Conservation (phyloP, 805 yeast genomes). For the Yamadazyma phyllophila region DNA sequence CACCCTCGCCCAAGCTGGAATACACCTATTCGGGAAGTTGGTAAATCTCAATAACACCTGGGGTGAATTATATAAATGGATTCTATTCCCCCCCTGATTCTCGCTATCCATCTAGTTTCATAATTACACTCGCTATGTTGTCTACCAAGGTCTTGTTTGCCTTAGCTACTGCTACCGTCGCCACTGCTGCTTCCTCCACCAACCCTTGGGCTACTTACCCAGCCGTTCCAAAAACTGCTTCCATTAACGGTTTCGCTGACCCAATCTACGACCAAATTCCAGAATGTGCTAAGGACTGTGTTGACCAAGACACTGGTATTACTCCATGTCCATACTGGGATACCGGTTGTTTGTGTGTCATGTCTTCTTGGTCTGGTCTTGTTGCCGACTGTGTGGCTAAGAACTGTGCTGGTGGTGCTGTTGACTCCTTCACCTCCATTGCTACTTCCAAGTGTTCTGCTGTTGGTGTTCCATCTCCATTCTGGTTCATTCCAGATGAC, state of each 20-base stretch:
- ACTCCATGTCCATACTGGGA: slow-evolving; percentile 49
- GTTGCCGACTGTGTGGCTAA: slow-evolving; percentile 39
- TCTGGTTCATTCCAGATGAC: slow-evolving; percentile 30
- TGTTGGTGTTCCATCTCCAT: slow-evolving; percentile 17
- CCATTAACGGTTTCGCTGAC: slow-evolving; percentile 44
- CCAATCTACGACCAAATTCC: slow-evolving; percentile 32
- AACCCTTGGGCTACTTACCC: slow-evolving; percentile 33
- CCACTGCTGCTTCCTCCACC: slow-evolving; percentile 13
- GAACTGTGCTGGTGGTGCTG: slow-evolving; percentile 35
- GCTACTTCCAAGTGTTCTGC: slow-evolving; percentile 32
- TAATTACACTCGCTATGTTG: slow-evolving; percentile 16
- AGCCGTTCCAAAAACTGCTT: slow-evolving; percentile 35
- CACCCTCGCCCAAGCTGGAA: not conserved
- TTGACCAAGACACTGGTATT: slow-evolving; percentile 27
- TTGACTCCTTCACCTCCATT: slow-evolving; percentile 25
- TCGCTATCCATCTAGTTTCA: not conserved
- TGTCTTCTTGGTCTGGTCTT: slow-evolving; percentile 31
- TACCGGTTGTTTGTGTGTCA: slow-evolving; percentile 45
- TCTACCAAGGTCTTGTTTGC: slow-evolving; percentile 12
- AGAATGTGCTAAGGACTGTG: slow-evolving; percentile 36
- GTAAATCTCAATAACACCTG: not conserved
- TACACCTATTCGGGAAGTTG: not conserved
- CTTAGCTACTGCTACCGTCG: slow-evolving; percentile 17
- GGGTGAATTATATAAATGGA: not conserved
- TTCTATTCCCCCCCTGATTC: not conserved